phyloP scores from a whole-genome alignment of 441 rosid species.

The Euphorbia celastroides region DNA sequence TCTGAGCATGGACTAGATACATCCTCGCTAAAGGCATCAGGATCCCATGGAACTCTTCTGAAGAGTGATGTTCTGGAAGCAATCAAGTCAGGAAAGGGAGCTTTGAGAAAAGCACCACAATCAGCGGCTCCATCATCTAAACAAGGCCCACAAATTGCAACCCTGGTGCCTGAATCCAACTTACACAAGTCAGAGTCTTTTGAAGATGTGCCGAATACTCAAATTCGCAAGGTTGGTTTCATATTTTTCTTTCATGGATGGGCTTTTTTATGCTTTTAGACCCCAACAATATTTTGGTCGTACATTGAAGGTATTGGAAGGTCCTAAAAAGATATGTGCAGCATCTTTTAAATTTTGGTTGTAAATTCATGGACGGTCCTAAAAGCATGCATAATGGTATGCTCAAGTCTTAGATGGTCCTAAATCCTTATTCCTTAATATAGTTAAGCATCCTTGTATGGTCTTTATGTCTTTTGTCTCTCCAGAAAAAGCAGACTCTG shows the following conservation, averaged over 20 bases:
- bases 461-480: not conserved
- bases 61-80: slow-evolving; percentile 84
- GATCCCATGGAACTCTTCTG: slow-evolving; percentile 77
- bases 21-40: slow-evolving; percentile 71
- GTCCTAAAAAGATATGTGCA: too few species aligned
- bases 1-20: slow-evolving; percentile 73
- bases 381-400: too few species aligned
- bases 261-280: not conserved
- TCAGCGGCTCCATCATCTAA: slow-evolving; percentile 39
- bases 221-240: slow-evolving; percentile 86
- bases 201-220: slow-evolving; percentile 88
- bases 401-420: not conserved
- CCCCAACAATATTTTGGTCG: not conserved
- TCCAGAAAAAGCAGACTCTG: not conserved
- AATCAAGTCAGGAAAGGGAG: slow-evolving; percentile 62
- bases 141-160: slow-evolving; percentile 32
- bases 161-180: slow-evolving; percentile 31
- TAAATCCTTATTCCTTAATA: not conserved
- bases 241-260: not conserved
- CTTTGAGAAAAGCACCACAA: slow-evolving; percentile 39
- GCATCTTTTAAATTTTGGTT: too few species aligned
- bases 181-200: slow-evolving; percentile 49
- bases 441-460: not conserved
- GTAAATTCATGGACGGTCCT: too few species aligned
- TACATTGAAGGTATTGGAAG: not conserved